Evolutionary conservation across 768 basidiomycete genomes (phyloP), one percentile per base, ranked within the genome.

Genomic region (Galerina sulciceps): DNA sequence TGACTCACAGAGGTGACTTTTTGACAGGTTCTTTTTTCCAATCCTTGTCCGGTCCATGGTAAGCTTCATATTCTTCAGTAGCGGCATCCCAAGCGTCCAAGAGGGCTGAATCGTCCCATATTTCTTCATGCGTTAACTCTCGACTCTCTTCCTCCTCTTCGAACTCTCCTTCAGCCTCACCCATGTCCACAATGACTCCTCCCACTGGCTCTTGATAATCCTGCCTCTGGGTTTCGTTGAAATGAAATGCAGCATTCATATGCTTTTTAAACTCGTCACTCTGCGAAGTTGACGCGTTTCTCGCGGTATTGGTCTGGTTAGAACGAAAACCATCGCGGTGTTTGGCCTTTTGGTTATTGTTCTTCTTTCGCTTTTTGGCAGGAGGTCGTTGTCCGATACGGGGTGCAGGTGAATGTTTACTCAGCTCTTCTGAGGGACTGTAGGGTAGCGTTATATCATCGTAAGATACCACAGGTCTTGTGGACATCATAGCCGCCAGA

Each of bases 61-160:
- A 84, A 15, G 82, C 83, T 75, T 90, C 81, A 64, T 93, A 94
- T 69, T 94, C 92, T 57, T 90, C 90, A 61, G 81, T 85, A 15
- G 92, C 92, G 58, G 91, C 87, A 69, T 93, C 82, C 92, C 92
- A 93, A 17, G 92, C 92, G 52, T 89, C 81, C 44, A 94, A 83
- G 62, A 94, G 81, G 4, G 89, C 90, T 36, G 89, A 88, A 69
- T 94, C 92, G 62, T 94, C 92, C 92, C 92, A 94, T 37, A 92
- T 86, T 66, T 94, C 91, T 47, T 86, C 82, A 35, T 88, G 81
- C 9, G 87, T 85, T 57, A 92, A 78, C 54, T 85, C 79, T 23
- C 87, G 79, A 62, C 87, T 86, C 65, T 88, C 85, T 34, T 80
- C 78, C 23, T 80, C 76, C 10, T 77, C 76, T 2, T 74, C 76